phyloP scores from a whole-genome alignment of 1,139 yeast species.

The Martiniozyma asiatica region DNA sequence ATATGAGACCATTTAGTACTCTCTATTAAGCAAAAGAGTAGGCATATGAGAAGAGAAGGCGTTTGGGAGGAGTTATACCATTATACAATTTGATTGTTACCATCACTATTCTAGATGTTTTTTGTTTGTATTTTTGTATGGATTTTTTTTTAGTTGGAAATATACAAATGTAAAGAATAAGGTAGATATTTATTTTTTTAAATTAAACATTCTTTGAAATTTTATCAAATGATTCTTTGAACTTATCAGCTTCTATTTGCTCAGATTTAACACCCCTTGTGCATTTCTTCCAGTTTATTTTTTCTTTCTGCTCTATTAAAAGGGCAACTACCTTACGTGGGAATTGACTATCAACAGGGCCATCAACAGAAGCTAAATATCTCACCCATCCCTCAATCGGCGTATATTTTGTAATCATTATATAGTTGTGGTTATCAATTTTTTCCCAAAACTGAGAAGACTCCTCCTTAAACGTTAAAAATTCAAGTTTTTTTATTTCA shows the following conservation, averaged over 20 bases:
- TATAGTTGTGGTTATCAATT: conserved; percentile 28
- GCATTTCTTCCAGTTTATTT: conserved; percentile 68
- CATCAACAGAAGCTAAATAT: no score
- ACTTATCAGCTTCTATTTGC: conserved; percentile 2
- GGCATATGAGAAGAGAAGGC: neutral
- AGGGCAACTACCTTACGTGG: conserved; percentile 67
- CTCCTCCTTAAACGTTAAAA: conserved; percentile 23
- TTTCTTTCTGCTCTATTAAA: conserved; percentile 43
- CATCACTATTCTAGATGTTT: no score
- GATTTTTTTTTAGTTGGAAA: no score
- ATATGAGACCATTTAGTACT: conserved; percentile 25
- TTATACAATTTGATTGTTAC: no score
- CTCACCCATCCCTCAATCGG: conserved; percentile 15
- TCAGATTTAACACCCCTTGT: conserved; percentile 11
- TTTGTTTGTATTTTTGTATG: no score
- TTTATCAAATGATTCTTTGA: neutral
- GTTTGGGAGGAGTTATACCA: no score
- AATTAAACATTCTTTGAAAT: no score
- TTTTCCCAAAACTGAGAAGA: conserved; percentile 18
- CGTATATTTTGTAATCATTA: conserved; percentile 25
- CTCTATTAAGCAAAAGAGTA: conserved; percentile 21
- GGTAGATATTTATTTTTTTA: no score
- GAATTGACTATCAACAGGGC: conserved; percentile 53
- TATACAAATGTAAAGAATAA: no score
- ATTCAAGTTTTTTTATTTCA: neutral